Evolutionary conservation across 2,329 filamentous ascomycete genomes (phyloP).

Genomic region (Capronia coronata): DNA sequence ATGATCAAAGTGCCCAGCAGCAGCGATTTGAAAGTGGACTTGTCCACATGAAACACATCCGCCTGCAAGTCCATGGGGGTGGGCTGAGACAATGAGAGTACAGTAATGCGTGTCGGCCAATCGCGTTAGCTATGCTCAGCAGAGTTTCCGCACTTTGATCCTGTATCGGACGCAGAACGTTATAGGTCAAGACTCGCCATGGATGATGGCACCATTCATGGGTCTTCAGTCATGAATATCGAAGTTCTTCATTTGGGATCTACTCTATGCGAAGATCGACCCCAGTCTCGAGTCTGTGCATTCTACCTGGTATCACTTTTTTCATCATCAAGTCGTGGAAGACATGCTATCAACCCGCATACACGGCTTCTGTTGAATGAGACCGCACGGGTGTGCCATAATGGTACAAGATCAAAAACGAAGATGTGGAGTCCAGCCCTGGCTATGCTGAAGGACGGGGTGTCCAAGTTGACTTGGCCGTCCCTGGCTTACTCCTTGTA

Average conservation of each 20-base stretch:
- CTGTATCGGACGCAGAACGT: too few relatives aligned
- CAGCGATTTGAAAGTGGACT: too few relatives aligned
- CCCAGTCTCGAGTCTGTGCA: slow-evolving; percentile 3
- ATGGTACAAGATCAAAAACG: slow-evolving; percentile 12
- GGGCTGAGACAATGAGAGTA: too few relatives aligned
- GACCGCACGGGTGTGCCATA: slow-evolving; percentile 21
- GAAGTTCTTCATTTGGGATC: not conserved
- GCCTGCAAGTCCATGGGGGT: too few relatives aligned
- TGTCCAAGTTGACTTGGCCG: not conserved
- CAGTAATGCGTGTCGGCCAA: not conserved
- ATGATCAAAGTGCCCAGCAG: not conserved
- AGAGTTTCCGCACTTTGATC: too few relatives aligned
- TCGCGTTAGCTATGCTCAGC: too few relatives aligned
- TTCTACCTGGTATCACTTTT: slow-evolving; percentile 12
- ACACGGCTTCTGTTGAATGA: slow-evolving; percentile 28
- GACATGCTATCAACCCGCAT: slow-evolving; percentile 25
- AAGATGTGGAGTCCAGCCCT: not conserved
- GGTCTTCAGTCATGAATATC: too few relatives aligned
- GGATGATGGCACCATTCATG: too few relatives aligned
- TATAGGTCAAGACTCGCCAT: too few relatives aligned
- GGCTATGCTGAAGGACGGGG: not conserved
- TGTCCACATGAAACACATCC: too few relatives aligned
- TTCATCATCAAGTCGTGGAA: slow-evolving; percentile 25
- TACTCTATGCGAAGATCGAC: not conserved
- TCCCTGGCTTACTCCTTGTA: slow-evolving; percentile 49